A percentile compares a stretch with the other conserved stretches of the same genome.
These are phyloP conservation scores for Sclerotinia nivalis DNA, from an alignment of 2,329 filamentous ascomycete species.

Conservation along the genomic window DNA sequence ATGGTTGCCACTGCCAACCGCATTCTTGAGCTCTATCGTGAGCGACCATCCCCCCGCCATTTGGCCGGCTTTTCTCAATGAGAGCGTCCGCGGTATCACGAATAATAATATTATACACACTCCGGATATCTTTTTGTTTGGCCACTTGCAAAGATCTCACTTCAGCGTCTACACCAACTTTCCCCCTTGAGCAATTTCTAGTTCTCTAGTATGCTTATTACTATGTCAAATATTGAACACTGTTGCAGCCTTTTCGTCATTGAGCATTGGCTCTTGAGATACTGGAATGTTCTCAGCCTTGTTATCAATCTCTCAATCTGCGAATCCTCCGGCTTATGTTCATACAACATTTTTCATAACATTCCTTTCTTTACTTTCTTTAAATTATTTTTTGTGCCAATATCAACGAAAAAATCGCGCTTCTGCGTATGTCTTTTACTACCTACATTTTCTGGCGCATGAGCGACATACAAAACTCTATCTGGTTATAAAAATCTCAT, in stretches of 20 bases:
- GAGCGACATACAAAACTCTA: slow-evolving; percentile 15
- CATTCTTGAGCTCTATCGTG: slow-evolving; percentile 36
- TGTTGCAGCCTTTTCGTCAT: slow-evolving; percentile 22
- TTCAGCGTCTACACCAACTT: slow-evolving; percentile 25
- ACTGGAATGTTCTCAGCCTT: slow-evolving; percentile 40
- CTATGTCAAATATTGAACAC: slow-evolving; percentile 28
- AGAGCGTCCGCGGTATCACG: not conserved
- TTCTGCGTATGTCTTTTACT: slow-evolving; percentile 18
- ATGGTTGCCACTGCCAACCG: slow-evolving; percentile 44
- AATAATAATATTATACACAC: slow-evolving; percentile 10
- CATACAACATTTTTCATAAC: not conserved
- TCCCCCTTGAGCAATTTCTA: slow-evolving; percentile 31
- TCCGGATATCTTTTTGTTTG: slow-evolving; percentile 2
- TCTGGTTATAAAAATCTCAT: slow-evolving; percentile 13
- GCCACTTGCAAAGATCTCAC: not conserved
- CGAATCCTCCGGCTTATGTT: slow-evolving; percentile 14
- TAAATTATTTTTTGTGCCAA: slow-evolving; percentile 18
- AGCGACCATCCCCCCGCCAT: slow-evolving; percentile 19
- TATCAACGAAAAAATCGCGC: not conserved
- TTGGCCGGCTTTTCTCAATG: slow-evolving; percentile 13
- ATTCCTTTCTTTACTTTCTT: slow-evolving; percentile 15
- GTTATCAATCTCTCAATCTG: not conserved
- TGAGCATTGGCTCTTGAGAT: slow-evolving; percentile 31
- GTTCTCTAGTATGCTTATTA: slow-evolving; percentile 30
- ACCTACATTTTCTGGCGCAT: slow-evolving; percentile 8